Base-by-base conservation (phyloP, 164 flowering plant genomes). In the Annona cherimola region DNA sequence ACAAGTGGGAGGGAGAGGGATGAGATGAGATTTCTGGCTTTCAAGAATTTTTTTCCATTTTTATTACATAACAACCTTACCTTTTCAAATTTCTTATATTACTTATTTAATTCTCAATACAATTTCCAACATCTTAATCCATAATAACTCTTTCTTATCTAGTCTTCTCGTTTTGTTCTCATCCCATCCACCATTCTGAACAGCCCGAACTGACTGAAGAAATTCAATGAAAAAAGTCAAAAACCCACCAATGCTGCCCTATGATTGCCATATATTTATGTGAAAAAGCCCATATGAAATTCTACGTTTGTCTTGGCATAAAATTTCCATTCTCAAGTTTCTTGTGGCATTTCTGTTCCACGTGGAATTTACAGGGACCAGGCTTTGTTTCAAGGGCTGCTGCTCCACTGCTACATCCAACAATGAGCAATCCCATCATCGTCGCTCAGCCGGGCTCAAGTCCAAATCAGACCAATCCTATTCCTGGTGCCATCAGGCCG, bases 331-430 rank as follows among this genome's bases (percentile, higher is more conserved):
- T 35, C 40, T 54, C 44, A 2, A 40, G 4, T 3, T 45, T n/a
- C 20, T 44, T 2, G 4, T 3, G n/a, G 44, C 14, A 6, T 55
- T 67, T 35, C 45, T 20, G 2, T 43, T 54, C 8, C 35, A 63
- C 35, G 67, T 26, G 35, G 35, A 26, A 26, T 26, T 66, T 67
- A 11, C 57, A 92, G 97, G 95, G 83, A 72, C 85, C 84, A 4
- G 84, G 78, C 4, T 61, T 78, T 63, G 73, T 77, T 3, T 26
- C 88, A 16, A 79, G 89, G 76, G 84, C 71, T 8, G 35, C 77
- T 5, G 57, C 55, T 35, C 71, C 46, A 35, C 72, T 81, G 4
- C 83, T 75, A 57, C 76, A 46, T 43, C 62, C 70, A 2, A 40
- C 78, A 20, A 67, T 64, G 43, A 8, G 77, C 16, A 71, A 63